Evolutionary conservation across 1,284 basidiomycete species (phyloP), one percentile per base, ranked within the genome.

Genomic region (Trichosporon faecale): DNA sequence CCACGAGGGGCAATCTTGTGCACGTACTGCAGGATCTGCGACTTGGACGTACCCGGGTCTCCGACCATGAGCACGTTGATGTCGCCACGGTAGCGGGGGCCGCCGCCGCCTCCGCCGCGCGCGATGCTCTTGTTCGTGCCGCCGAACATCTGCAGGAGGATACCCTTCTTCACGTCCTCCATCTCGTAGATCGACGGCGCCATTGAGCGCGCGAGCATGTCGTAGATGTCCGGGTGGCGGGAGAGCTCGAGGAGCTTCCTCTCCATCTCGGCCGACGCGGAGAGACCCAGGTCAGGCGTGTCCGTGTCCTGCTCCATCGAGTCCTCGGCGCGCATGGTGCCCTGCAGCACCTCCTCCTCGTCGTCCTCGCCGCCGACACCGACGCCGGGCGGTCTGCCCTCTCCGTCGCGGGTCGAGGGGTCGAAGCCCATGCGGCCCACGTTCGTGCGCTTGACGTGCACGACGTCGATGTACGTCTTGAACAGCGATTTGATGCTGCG

Each of bases 151-250:
- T 98, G 96, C 33, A 99, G 85, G 65, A 99, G 82, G 68, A 99
- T 96, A 0, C 97, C 96, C 85, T 98, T 98, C 85, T 99, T 99
- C 72, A 99, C 94, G 78, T 99, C 96, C 52, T 99, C 95, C 93
- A 98, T 91, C 81, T 95, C 94, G 90, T 94, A 98, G 76, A 99
- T 96, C 31, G 91, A 92, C 9, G 96, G 97, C 0, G 96, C 96
- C 72, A 99, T 88, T 1, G 91, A 93, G 35, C 91, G 86, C 14
- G 95, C 86, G 1, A 99, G 87, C 49, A 93, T 84, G 3, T 96
- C 93, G 82, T 99, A 99, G 52, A 97, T 86, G 81, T 98, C 95
- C 2, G 89, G 88, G 65, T 89, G 85, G 18, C 31, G 66, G 0
- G 66, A 67, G 52, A 68, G 69, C 40, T 67, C 40, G 27, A 61